These are phyloP conservation scores for Quercus agrifolia DNA, from an alignment of 306 rosid genomes.

Conservation along the genomic window DNA sequence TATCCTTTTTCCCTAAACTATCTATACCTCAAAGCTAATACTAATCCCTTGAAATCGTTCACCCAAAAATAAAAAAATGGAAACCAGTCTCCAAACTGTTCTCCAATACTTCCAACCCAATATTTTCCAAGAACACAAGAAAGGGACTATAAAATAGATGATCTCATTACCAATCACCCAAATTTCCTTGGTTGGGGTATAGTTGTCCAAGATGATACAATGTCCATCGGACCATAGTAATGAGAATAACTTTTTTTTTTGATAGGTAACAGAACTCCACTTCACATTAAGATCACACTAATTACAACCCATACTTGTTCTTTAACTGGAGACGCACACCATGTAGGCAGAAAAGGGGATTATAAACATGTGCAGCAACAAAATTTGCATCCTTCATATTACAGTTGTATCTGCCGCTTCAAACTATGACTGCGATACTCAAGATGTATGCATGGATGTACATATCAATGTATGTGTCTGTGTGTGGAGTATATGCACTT, in stretches of 20 bases:
- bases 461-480: not conserved
- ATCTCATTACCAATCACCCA: not conserved
- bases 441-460: not conserved
- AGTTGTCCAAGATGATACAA: not conserved
- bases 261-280: not conserved
- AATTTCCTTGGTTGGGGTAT: not conserved
- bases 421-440: not conserved
- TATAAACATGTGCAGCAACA: not conserved
- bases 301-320: not conserved
- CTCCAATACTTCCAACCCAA: not conserved
- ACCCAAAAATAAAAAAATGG: not conserved
- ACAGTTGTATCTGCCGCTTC: not conserved
- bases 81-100: not conserved
- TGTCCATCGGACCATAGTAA: not conserved
- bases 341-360: not conserved
- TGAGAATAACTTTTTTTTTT: not conserved
- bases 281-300: not conserved
- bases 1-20: no score
- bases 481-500: not conserved
- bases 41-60: not conserved
- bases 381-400: not conserved
- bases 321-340: not conserved
- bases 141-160: not conserved
- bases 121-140: not conserved
- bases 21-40: no score